Evolutionary conservation across 2,329 filamentous ascomycete species (phyloP).

Genomic region (Diaporthe vaccinii): DNA sequence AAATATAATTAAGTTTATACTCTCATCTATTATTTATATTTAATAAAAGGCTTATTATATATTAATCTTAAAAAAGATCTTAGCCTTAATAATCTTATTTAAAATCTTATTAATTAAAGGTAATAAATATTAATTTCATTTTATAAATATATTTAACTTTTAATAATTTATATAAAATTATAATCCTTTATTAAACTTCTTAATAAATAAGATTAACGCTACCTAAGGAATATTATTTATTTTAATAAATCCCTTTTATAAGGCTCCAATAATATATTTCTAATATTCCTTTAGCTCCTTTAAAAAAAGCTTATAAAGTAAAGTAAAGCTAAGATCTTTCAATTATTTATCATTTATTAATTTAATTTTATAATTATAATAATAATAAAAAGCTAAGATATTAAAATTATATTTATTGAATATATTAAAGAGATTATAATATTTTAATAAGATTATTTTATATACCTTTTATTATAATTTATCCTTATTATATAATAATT

Average conservation of each 20-base stretch:
- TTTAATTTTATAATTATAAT: neutral
- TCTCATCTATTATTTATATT: neutral
- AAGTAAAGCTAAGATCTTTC: neutral
- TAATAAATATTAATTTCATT: neutral
- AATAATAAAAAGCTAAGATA: neutral
- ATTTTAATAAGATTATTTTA: neutral
- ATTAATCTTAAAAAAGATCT: neutral
- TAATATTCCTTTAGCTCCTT: neutral
- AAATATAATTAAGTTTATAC: neutral
- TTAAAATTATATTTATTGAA: neutral
- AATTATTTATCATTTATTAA: neutral
- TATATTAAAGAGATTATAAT: slow-evolving; percentile 7
- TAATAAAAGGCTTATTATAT: neutral
- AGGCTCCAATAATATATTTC: neutral
- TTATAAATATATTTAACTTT: neutral
- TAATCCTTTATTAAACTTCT: neutral
- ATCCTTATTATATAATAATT: neutral
- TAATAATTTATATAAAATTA: slow-evolving; percentile 6
- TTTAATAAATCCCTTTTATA: neutral
- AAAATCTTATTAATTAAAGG: neutral
- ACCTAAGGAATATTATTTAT: neutral
- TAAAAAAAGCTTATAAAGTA: neutral
- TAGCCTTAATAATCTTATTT: neutral
- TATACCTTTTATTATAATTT: neutral
- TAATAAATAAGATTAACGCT: neutral